These are phyloP conservation scores for Ustilago tritici DNA, from an alignment of 1,284 basidiomycete species.

Conservation along the genomic window DNA sequence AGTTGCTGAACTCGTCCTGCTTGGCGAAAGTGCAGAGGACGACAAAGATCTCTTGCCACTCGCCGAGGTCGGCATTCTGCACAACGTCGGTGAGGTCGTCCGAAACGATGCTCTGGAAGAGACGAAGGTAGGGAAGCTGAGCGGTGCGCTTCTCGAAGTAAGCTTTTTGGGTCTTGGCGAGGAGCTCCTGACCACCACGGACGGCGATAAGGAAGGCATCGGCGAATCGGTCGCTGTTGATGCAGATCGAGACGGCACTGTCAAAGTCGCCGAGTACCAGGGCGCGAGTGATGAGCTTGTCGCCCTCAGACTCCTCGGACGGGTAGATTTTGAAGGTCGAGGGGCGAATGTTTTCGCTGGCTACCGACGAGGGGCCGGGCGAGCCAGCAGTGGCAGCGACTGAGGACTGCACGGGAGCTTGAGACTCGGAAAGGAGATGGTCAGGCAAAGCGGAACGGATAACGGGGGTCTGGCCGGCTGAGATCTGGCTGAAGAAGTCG, in stretches of 20 bases:
- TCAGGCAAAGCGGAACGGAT: conserved; percentile 75
- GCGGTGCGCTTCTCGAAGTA: conserved; percentile 89
- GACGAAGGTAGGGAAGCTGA: conserved; percentile 85
- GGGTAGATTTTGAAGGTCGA: conserved; percentile 94
- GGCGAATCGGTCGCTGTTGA: conserved; percentile 89
- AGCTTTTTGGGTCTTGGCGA: conserved; percentile 88
- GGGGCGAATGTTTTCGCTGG: conserved; percentile 75
- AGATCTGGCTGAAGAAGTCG: conserved; percentile 89
- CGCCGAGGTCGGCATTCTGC: conserved; percentile 91
- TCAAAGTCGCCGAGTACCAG: conserved; percentile 94
- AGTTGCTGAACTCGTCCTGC: conserved; percentile 83
- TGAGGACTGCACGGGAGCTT: conserved; percentile 35
- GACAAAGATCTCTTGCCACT: conserved; percentile 98
- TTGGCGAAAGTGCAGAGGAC: conserved; percentile 94
- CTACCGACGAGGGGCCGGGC: conserved; percentile 77
- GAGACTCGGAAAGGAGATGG: conserved; percentile 77
- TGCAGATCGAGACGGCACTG: conserved; percentile 89
- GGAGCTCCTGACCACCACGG: conserved; percentile 88
- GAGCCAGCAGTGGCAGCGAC: conserved; percentile 73
- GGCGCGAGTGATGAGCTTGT: conserved; percentile 89
- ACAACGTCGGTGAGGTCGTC: conserved; percentile 92
- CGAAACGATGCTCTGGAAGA: conserved; percentile 94
- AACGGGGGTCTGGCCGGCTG: conserved; percentile 20
- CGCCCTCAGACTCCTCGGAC: conserved; percentile 85
- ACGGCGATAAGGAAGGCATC: conserved; percentile 94